Conservation (phyloP, 345 rosid genomes). For the Clarkia xantiana region DNA sequence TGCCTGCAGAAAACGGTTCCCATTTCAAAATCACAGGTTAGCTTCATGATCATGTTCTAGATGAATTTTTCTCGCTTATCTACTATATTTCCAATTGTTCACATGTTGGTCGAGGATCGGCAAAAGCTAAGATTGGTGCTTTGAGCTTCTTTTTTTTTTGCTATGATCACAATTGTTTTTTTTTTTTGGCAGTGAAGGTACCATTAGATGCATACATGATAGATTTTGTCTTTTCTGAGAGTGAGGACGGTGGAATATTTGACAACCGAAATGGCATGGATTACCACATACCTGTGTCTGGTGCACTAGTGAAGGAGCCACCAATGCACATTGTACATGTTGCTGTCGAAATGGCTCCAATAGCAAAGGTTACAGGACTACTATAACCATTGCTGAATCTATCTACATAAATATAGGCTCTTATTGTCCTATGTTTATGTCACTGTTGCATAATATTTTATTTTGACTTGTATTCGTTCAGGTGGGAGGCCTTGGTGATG, state of each 20-base stretch:
- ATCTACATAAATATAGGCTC: no score
- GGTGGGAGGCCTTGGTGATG: constrained; percentile 98
- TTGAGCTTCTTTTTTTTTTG: neutral
- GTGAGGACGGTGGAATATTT: constrained; percentile 68
- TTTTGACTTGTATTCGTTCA: constrained; percentile 13
- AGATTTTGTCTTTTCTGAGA: constrained; percentile 96
- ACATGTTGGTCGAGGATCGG: no score
- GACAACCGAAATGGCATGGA: constrained; percentile 72
- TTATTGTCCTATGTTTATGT: no score
- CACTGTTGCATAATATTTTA: no score
- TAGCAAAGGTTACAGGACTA: constrained; percentile 53
- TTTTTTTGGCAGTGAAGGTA: constrained; percentile 49
- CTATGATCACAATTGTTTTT: neutral
- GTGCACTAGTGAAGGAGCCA: constrained; percentile 65
- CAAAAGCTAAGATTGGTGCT: neutral
- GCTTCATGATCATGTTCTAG: neutral
- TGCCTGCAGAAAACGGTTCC: constrained; percentile 36
- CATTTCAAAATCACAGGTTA: constrained; percentile 56
- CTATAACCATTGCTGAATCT: no score
- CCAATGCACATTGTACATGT: constrained; percentile 86
- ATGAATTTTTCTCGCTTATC: no score
- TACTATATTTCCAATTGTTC: no score
- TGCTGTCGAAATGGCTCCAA: constrained; percentile 96
- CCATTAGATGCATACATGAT: constrained; percentile 90
- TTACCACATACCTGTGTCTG: constrained; percentile 71